Evolutionary conservation across 1,284 basidiomycete species (phyloP), one percentile per base, ranked within the genome.

Genomic region (Thelephora terrestris): DNA sequence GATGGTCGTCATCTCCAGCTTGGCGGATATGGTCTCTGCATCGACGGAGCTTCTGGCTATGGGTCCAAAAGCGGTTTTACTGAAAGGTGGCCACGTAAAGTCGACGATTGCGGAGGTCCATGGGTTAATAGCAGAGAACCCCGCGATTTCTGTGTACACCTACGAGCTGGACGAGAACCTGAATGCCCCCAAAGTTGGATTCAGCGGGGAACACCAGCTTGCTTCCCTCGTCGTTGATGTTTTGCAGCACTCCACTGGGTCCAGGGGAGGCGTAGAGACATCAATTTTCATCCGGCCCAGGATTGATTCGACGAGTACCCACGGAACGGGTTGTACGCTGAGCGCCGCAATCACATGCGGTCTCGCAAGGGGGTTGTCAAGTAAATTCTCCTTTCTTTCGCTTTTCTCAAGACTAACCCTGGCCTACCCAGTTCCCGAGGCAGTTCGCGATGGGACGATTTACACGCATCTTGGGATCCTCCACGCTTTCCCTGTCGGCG

Each of bases 281-380:
- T 74, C 73, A 0, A 52, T 91, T 16, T 88, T 85, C 52, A 73
- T 85, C 18, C 76, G 81, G 2, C 79, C 78, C 3, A 70, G 76
- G 20, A 69, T 94, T 21, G 71, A 84, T 4, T 83, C 84, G 7
- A 75, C 66, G 21, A 89, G 74, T 54, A 94, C 93, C 0, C 94
- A 97, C 60, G 94, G 94, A 1, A 97, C 94, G 0, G 94, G 94
- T 1, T 98, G 93, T 62, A 97, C 94, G 0, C 71, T 97, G 7
- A 86, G 84, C 36, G 83, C 92, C 0, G 90, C 91, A 0, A 74
- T 96, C 12, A 81, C 86, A 1, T 82, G 81, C 45, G 72, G 73
- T 20, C 67, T 92, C 12, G 81, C 77, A 0, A 68, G 70, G 34
- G 81, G 81, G 35, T 56, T 58, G 12, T 57, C 60, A 1, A 57